Conservation (phyloP, 768 basidiomycete genomes). For the Lactarius hengduanensis region DNA sequence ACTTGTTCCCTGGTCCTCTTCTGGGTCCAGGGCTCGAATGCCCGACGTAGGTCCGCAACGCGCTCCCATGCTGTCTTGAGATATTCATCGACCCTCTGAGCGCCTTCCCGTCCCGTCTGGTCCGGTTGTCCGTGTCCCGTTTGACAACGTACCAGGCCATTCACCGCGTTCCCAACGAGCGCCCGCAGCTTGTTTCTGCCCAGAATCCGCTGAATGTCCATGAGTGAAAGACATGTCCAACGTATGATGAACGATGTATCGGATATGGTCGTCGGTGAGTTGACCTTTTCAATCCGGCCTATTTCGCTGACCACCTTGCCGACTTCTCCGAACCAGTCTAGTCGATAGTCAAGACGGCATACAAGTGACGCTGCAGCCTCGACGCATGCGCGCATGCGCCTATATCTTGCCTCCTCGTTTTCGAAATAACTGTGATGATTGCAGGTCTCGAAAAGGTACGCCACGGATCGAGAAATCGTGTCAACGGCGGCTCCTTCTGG, state of each 20-base stretch:
- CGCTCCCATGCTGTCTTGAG: background rate
- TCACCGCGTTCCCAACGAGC: background rate
- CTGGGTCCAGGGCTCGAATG: background rate
- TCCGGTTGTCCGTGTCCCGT: background rate
- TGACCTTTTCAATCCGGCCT: background rate
- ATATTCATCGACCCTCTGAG: background rate
- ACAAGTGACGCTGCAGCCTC: background rate
- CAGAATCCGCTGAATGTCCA: no score
- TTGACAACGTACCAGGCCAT: background rate
- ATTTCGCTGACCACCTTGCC: background rate
- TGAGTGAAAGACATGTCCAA: constrained; percentile 3
- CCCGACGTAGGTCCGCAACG: background rate
- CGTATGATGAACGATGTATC: background rate
- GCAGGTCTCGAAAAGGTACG: background rate
- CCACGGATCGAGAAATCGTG: background rate
- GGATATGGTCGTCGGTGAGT: background rate
- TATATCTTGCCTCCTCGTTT: background rate
- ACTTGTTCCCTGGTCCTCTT: no score
- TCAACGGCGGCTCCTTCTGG: no score
- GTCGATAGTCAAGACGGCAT: background rate
- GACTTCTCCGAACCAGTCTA: background rate
- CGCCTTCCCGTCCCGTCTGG: background rate
- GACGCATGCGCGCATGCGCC: background rate
- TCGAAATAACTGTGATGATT: no score
- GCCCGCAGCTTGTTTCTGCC: background rate